phyloP scores from a whole-genome alignment of 768 basidiomycete species.

The Postia placenta region DNA sequence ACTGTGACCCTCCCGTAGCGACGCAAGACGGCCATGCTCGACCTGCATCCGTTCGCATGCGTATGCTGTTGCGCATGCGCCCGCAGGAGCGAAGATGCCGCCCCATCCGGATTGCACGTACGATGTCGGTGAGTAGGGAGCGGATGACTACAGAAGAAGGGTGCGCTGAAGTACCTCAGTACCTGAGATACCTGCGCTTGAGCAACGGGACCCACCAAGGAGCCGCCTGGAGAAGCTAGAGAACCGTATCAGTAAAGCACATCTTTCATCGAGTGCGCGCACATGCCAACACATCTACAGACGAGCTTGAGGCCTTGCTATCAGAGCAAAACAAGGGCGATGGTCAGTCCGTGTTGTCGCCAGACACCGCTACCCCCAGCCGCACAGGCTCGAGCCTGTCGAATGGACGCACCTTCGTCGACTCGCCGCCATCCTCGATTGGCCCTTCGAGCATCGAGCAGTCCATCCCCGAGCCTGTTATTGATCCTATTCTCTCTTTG shows the following conservation, averaged over 20 bases:
- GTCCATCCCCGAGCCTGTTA: neutral
- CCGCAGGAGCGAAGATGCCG: conserved; percentile 48
- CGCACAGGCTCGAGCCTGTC: neutral
- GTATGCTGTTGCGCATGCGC: conserved; percentile 57
- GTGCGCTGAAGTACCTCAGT: neutral
- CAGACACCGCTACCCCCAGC: neutral
- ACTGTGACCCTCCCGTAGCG: conserved; percentile 33
- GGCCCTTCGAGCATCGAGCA: neutral
- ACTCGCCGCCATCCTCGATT: neutral
- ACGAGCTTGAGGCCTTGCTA: conserved; percentile 62
- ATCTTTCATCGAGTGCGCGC: neutral
- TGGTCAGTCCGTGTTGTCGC: neutral
- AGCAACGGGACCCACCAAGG: conserved; percentile 45
- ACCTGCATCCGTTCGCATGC: conserved; percentile 74
- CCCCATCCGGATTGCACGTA: conserved; percentile 65
- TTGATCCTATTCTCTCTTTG: neutral
- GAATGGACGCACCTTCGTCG: neutral
- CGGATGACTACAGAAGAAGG: neutral
- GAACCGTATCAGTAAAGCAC: conserved; percentile 56
- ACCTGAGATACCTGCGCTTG: conserved; percentile 17
- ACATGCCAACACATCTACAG: conserved; percentile 27
- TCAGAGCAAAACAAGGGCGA: conserved; percentile 43
- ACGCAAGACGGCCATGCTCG: conserved; percentile 70
- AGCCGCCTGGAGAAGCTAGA: conserved; percentile 60
- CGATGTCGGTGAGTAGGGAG: conserved; percentile 47